Evolutionary conservation across 768 basidiomycete species (phyloP).

Genomic region (Hydnomerulius pinastri): DNA sequence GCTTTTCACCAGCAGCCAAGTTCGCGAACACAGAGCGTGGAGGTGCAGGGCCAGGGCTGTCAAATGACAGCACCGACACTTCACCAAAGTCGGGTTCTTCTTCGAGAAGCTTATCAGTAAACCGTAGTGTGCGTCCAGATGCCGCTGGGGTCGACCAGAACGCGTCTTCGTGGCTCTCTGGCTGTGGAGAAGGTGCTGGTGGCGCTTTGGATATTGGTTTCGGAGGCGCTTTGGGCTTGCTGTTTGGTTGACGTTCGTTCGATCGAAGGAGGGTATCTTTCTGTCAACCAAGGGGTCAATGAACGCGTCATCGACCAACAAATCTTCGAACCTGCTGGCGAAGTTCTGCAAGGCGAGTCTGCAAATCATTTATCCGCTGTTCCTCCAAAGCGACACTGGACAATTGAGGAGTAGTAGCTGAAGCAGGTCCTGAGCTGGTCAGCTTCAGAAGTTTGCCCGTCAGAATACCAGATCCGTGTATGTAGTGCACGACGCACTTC

Average conservation of each 20-base stretch:
- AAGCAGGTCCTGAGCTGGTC: conserved; percentile 15
- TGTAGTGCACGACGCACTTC: conserved; percentile 35
- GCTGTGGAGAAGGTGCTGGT: conserved; percentile 21
- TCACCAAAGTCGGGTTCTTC: conserved; percentile 63
- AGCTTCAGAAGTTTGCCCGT: conserved; percentile 8
- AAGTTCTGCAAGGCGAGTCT: conserved; percentile 42
- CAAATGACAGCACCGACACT: conserved; percentile 47
- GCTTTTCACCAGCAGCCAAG: conserved; percentile 13
- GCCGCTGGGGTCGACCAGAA: conserved; percentile 66
- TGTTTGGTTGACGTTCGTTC: conserved; percentile 14
- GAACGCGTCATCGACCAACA: neutral
- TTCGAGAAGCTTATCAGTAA: conserved; percentile 62
- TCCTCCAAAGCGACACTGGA: conserved; percentile 42
- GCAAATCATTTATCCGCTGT: conserved; percentile 42
- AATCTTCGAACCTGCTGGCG: conserved; percentile 37
- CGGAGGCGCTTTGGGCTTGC: conserved; percentile 11
- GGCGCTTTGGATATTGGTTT: conserved; percentile 15
- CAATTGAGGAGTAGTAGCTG: conserved; percentile 25
- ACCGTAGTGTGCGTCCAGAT: conserved; percentile 57
- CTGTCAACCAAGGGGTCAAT: conserved; percentile 13
- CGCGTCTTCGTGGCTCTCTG: conserved; percentile 49
- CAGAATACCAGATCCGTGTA: conserved; percentile 6
- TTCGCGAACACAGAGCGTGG: conserved; percentile 31
- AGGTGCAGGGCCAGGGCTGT: conserved; percentile 42
- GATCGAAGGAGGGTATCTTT: conserved; percentile 30